Evolutionary conservation across 2,329 filamentous ascomycete genomes (phyloP).

Genomic region (Cercospora zeina): DNA sequence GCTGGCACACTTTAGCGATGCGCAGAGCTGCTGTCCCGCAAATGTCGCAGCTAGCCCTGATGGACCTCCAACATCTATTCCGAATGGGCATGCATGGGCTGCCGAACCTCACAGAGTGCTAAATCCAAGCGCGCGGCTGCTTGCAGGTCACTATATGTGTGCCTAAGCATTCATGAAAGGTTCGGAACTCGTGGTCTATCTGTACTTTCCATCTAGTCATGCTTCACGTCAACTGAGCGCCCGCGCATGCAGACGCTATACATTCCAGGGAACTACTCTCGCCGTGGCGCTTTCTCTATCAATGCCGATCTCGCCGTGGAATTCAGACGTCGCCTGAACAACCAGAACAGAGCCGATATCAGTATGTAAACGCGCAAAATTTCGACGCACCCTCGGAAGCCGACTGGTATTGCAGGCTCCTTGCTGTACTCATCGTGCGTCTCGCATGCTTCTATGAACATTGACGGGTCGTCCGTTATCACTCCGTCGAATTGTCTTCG

Average conservation of each 20-base stretch:
- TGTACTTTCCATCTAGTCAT: not conserved
- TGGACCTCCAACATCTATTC: not conserved
- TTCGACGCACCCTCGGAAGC: slow-evolving; percentile 22
- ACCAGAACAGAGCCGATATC: slow-evolving; percentile 26
- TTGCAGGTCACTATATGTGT: not conserved
- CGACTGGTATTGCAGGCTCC: slow-evolving; percentile 22
- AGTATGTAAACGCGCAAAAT: slow-evolving; percentile 27
- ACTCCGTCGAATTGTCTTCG: slow-evolving; percentile 69
- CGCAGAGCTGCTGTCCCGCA: not conserved
- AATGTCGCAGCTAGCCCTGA: not conserved
- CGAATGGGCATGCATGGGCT: not conserved
- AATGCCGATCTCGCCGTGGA: slow-evolving; percentile 17
- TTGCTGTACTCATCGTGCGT: slow-evolving; percentile 42
- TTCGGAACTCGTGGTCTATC: not conserved
- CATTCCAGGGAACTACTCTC: not conserved
- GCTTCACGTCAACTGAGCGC: not conserved
- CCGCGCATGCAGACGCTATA: not conserved
- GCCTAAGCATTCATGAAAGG: not conserved
- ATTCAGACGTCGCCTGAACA: slow-evolving; percentile 24
- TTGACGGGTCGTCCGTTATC: slow-evolving; percentile 77
- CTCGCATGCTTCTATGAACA: slow-evolving; percentile 63
- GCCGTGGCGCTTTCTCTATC: slow-evolving; percentile 22
- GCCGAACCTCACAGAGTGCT: not conserved
- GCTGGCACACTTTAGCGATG: not conserved
- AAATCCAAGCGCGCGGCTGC: not conserved